These are phyloP conservation scores for Filobasidium wieringae DNA, from an alignment of 768 basidiomycete genomes.

Conservation along the genomic window DNA sequence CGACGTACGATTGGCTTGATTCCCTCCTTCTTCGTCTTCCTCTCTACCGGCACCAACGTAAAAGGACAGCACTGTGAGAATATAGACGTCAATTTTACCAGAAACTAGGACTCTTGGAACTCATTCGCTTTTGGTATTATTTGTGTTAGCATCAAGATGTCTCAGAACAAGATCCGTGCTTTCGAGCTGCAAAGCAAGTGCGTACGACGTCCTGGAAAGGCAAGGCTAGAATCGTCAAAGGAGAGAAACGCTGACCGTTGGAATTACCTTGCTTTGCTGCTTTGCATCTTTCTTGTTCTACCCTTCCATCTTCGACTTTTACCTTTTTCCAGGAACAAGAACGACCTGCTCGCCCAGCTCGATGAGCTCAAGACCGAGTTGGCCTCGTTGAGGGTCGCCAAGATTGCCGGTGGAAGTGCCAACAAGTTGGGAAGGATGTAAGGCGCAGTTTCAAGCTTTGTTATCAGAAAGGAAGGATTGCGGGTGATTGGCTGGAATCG, in stretches of 20 bases:
- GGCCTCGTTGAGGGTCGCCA: conserved; percentile 85
- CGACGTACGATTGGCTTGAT: too few relatives aligned
- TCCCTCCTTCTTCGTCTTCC: neutral
- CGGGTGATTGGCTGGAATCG: neutral
- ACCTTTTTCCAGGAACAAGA: conserved; percentile 61
- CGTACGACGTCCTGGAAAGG: conserved; percentile 1
- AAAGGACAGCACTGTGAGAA: neutral
- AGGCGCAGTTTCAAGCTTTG: conserved; percentile 35
- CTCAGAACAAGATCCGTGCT: conserved; percentile 37
- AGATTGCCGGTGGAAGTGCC: conserved; percentile 89
- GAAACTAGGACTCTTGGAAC: neutral
- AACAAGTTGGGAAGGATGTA: conserved; percentile 97
- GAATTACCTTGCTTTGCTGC: neutral
- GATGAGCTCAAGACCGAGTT: conserved; percentile 91
- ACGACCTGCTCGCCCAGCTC: conserved; percentile 90
- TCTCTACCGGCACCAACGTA: neutral
- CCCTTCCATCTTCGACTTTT: neutral
- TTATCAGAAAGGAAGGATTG: neutral
- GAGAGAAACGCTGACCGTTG: neutral
- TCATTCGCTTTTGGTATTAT: neutral
- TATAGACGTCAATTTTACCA: neutral
- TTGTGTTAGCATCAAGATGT: conserved; percentile 23
- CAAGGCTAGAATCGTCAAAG: neutral
- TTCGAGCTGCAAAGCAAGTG: conserved; percentile 41
- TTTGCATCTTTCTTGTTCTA: conserved; percentile 2